phyloP scores from a whole-genome alignment of 2,329 filamentous ascomycete species.

The Hymenoscyphus albidus region DNA sequence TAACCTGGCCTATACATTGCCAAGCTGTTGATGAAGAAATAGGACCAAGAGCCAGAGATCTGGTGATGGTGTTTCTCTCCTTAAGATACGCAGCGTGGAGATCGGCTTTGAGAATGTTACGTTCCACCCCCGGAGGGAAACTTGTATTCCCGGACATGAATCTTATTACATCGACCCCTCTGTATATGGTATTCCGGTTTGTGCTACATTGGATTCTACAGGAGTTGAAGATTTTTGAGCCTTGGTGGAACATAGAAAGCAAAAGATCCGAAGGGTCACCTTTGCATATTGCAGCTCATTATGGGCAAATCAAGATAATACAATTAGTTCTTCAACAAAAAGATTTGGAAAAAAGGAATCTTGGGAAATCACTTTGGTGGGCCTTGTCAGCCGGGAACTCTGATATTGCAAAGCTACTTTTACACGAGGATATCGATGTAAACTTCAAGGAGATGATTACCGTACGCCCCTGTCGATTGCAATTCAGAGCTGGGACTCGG shows the following conservation, averaged over 20 bases:
- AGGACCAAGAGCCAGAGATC: not conserved
- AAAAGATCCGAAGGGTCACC: not conserved
- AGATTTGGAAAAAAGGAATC: not conserved
- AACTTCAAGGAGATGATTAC: not conserved
- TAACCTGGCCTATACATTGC: not conserved
- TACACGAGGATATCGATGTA: not conserved
- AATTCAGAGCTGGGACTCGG: no score
- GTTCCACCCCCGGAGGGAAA: not conserved
- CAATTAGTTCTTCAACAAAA: not conserved
- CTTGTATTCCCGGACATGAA: not conserved
- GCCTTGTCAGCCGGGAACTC: not conserved
- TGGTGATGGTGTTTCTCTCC: not conserved
- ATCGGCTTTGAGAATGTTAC: not conserved
- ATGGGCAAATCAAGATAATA: not conserved
- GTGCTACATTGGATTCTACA: not conserved
- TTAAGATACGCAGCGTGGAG: not conserved
- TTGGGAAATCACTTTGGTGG: not conserved
- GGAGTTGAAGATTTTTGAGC: not conserved
- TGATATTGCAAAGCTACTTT: not conserved
- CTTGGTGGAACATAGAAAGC: not conserved
- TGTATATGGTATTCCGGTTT: not conserved
- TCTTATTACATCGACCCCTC: not conserved
- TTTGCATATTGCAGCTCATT: not conserved
- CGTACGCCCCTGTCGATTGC: not conserved
- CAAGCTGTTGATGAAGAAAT: not conserved